phyloP scores from a whole-genome alignment of 129 eudicot species.

The Flaveria trinervia region DNA sequence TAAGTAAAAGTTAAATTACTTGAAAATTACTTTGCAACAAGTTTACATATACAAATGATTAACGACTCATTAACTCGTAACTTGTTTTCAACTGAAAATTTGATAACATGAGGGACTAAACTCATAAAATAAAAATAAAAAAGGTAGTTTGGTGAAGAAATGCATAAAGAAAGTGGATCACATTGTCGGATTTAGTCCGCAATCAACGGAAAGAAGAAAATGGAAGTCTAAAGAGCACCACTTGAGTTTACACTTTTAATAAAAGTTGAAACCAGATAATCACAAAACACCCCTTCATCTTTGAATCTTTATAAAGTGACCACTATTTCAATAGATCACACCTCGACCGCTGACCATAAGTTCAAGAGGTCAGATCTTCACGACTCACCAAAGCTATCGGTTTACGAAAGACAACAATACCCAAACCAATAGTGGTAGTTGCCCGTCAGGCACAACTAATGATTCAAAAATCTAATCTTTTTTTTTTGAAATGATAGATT shows the following conservation, averaged over 20 bases:
- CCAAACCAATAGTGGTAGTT: no score
- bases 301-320: background rate
- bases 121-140: background rate
- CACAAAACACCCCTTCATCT: conserved; percentile 5
- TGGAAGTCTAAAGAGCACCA: conserved; percentile 35
- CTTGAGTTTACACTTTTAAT: conserved; percentile 1
- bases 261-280: background rate
- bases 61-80: background rate
- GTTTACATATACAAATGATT: background rate
- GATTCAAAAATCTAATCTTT: no score
- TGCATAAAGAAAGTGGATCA: conserved; percentile 24
- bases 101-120: conserved; percentile 6
- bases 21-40: background rate
- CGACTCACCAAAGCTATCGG: no score
- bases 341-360: no score
- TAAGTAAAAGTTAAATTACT: background rate
- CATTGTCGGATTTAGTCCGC: conserved; percentile 34
- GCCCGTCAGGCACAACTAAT: no score
- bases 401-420: no score
- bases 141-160: conserved; percentile 15
- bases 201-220: conserved; percentile 39
- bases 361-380: no score
- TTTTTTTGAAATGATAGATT: no score
- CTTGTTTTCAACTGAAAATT: background rate
- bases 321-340: background rate